phyloP scores from a whole-genome alignment of 805 yeast species.

The Kodamaea neixiangensis region DNA sequence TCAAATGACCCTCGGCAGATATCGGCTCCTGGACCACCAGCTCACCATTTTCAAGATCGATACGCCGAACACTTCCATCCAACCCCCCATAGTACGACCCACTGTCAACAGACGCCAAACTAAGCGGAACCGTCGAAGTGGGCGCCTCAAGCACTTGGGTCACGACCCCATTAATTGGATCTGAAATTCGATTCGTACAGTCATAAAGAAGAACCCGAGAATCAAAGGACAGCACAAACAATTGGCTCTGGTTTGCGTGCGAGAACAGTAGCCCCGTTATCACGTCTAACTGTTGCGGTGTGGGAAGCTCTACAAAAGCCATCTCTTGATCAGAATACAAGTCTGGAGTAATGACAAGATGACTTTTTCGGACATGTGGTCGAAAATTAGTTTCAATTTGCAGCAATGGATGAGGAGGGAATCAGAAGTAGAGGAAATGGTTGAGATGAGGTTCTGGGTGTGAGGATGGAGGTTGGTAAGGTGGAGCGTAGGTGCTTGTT shows the following conservation, averaged over 20 bases:
- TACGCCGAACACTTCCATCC: constrained; percentile 53
- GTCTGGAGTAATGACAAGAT: background rate
- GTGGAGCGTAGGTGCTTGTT: too few relatives aligned
- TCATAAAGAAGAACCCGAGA: constrained; percentile 48
- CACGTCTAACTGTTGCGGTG: constrained; percentile 37
- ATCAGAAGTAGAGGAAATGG: too few relatives aligned
- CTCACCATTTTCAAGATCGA: constrained; percentile 15
- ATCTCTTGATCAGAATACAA: background rate
- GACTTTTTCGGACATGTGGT: background rate
- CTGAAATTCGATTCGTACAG: constrained; percentile 9
- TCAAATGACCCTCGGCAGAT: constrained; percentile 5
- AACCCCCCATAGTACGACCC: constrained; percentile 50
- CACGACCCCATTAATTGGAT: constrained; percentile 4
- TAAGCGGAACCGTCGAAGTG: constrained; percentile 25
- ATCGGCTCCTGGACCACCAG: background rate
- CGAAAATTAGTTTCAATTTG: background rate
- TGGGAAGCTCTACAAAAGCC: constrained; percentile 18
- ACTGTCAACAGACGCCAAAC: constrained; percentile 29
- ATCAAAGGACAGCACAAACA: constrained; percentile 63
- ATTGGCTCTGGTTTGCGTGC: constrained; percentile 28
- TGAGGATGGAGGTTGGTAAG: background rate
- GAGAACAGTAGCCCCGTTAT: constrained; percentile 46
- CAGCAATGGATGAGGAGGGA: background rate
- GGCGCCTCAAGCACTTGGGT: constrained; percentile 12
- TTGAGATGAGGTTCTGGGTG: background rate